Conservation (phyloP, 225 moss, liverwort and hornwort genomes). For the Marchantia polymorpha region DNA sequence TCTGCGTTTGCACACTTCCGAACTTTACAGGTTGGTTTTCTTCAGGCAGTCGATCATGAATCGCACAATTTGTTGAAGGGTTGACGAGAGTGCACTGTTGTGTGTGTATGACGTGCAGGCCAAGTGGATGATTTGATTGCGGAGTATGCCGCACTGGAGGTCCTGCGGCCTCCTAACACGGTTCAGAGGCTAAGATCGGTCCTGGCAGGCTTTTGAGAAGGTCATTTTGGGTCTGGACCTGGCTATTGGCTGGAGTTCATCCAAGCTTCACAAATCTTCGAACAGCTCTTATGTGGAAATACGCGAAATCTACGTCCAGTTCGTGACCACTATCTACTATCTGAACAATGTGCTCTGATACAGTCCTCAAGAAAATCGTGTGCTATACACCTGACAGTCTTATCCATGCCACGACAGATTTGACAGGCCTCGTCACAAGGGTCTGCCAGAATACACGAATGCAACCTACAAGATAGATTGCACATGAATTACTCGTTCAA, state of each 20-base stretch:
- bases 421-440: too few species aligned
- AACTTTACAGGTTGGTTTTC: too few species aligned
- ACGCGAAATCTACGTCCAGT: too few species aligned
- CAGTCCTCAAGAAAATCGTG: background rate
- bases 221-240: background rate
- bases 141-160: conserved; percentile 39
- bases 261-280: background rate
- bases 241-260: background rate
- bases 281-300: too few species aligned
- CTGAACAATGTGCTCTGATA: too few species aligned
- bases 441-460: too few species aligned
- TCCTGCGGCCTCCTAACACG: conserved; percentile 21
- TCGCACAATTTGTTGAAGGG: background rate
- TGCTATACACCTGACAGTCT: background rate
- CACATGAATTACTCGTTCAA: background rate
- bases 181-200: conserved; percentile 23
- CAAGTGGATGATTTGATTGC: conserved; percentile 37
- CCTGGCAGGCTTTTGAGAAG: conserved; percentile 18
- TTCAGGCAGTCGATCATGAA: background rate
- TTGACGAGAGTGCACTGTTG: background rate
- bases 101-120: conserved; percentile 9
- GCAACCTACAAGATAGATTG: too few species aligned
- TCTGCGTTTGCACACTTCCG: too few species aligned
- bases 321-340: too few species aligned
- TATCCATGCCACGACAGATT: too few species aligned